A percentile compares a stretch with the other conserved stretches of the same genome.
These are phyloP conservation scores for Picochlorum costavermella DNA, from an alignment of 139 green algal genomes.

Conservation along the genomic window DNA sequence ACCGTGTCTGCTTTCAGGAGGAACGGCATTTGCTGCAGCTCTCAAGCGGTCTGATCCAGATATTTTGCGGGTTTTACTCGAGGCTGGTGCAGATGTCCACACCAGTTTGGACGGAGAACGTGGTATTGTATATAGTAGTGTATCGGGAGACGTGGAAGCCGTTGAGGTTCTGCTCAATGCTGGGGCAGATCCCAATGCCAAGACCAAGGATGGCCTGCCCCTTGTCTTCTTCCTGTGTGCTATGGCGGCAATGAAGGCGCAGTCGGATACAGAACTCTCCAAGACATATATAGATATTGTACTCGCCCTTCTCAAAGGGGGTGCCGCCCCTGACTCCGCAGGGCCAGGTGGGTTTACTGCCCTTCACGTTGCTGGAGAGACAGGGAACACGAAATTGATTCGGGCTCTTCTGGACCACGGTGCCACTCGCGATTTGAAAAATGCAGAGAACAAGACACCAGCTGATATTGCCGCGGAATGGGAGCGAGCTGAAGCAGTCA, in stretches of 20 bases:
- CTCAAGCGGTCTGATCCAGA: background rate
- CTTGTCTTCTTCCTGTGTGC: slow-evolving; percentile 3
- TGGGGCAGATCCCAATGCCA: slow-evolving; percentile 3
- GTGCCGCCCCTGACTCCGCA: background rate
- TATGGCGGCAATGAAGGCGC: slow-evolving; percentile 10
- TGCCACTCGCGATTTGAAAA: background rate
- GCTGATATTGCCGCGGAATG: slow-evolving; percentile 6
- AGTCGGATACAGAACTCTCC: background rate
- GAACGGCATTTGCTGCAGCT: background rate
- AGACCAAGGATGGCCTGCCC: slow-evolving; percentile 1
- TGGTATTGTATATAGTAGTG: background rate
- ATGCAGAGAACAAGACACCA: slow-evolving; percentile 3
- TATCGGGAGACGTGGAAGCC: background rate
- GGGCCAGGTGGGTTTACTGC: slow-evolving; percentile 14
- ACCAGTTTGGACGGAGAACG: background rate
- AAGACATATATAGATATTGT: background rate
- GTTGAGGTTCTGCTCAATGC: background rate
- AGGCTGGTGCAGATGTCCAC: background rate
- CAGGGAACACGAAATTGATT: background rate
- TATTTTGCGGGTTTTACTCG: background rate
- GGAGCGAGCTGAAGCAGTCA: background rate
- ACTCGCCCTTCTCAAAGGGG: background rate
- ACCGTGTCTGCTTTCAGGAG: background rate
- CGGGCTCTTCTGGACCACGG: background rate
- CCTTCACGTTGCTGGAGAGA: slow-evolving; percentile 12